Conservation (phyloP, 1,284 basidiomycete species). For the Somion occarium region DNA sequence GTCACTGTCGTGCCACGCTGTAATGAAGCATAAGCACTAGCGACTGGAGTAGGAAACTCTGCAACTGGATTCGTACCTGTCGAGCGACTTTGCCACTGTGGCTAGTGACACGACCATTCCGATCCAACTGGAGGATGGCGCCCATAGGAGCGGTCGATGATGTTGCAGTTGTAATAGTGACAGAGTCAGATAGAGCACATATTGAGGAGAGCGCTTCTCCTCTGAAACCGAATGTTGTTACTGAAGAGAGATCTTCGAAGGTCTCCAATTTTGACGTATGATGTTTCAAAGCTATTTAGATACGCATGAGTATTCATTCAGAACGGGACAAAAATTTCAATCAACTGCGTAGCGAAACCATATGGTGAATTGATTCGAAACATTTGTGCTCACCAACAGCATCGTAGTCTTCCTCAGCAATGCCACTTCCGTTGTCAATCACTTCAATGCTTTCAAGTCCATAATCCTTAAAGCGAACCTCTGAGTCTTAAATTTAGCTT, state of each 20-base stretch:
- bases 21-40: too few relatives aligned
- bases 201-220: constrained; percentile 95
- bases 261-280: constrained; percentile 89
- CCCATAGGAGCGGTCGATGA: constrained; percentile 72
- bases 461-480: constrained; percentile 88
- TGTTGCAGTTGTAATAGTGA: constrained; percentile 75
- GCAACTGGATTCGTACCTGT: too few relatives aligned
- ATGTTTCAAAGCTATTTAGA: constrained; percentile 76
- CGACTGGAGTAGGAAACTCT: too few relatives aligned
- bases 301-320: neutral
- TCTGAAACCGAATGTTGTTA: constrained; percentile 91
- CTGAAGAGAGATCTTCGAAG: constrained; percentile 70
- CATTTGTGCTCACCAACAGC: constrained; percentile 58
- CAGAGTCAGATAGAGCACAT: constrained; percentile 76
- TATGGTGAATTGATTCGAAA: neutral
- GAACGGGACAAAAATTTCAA: too few relatives aligned
- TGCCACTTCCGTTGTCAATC: constrained; percentile 89
- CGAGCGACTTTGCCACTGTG: constrained; percentile 60
- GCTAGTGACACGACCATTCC: constrained; percentile 52
- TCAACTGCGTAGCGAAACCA: neutral
- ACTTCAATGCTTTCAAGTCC: constrained; percentile 89
- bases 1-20: constrained; percentile 87
- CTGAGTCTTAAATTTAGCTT: constrained; percentile 46
- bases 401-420: constrained; percentile 73
- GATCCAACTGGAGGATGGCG: constrained; percentile 68